These are phyloP conservation scores for Chimonanthus salicifolius DNA, from an alignment of 164 flowering plant species.

Conservation along the genomic window DNA sequence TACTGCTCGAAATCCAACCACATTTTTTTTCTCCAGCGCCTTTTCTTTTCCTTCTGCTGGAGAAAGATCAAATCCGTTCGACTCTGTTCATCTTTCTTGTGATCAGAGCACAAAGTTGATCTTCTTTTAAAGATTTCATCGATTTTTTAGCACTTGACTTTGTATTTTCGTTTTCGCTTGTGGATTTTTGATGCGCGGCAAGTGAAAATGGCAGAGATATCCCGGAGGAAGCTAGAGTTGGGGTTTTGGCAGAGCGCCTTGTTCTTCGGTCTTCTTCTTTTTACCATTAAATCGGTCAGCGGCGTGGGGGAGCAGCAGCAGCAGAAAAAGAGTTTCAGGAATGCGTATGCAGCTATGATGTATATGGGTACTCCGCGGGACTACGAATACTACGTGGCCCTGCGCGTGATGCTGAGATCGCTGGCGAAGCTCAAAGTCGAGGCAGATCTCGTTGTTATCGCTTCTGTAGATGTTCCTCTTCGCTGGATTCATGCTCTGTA, in stretches of 20 bases:
- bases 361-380: conserved; percentile 98
- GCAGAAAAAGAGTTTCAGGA: conserved; percentile 18
- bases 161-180: neutral
- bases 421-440: conserved; percentile 44
- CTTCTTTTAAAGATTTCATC: neutral
- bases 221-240: neutral
- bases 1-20: no score
- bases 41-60: no score
- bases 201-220: conserved; percentile 2
- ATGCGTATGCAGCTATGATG: conserved; percentile 97
- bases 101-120: no score
- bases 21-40: no score
- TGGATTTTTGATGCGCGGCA: neutral
- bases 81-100: neutral
- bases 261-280: neutral
- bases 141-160: neutral
- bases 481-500: conserved; percentile 81
- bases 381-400: conserved; percentile 91
- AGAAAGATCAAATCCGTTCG: no score
- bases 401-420: conserved; percentile 81
- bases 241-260: neutral
- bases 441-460: conserved; percentile 91
- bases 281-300: neutral
- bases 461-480: conserved; percentile 78
- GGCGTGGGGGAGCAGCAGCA: conserved; percentile 6